Evolutionary conservation across 2,329 filamentous ascomycete species (phyloP).

Genomic region (Colletotrichum viniferum): DNA sequence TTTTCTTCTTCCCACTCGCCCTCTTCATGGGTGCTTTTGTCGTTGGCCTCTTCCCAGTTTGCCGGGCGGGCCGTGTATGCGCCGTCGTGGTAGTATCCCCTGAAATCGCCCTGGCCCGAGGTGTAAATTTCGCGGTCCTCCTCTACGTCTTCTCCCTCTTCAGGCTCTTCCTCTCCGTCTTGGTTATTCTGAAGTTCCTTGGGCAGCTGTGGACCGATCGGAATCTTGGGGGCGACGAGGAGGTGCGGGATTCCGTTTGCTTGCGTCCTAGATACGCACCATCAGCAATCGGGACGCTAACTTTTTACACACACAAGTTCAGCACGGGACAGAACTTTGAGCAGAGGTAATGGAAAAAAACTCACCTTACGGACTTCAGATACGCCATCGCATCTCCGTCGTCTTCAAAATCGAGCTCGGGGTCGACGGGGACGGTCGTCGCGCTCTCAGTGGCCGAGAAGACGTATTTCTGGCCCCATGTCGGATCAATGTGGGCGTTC

Average conservation of each 20-base stretch:
- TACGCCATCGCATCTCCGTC: slow-evolving; percentile 73
- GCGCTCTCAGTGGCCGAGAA: slow-evolving; percentile 66
- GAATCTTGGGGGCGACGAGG: slow-evolving; percentile 65
- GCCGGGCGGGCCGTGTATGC: slow-evolving; percentile 72
- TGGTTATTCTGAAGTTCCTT: slow-evolving; percentile 35
- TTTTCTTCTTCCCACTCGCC: slow-evolving; percentile 28
- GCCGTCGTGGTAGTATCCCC: slow-evolving; percentile 77
- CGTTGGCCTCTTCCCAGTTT: slow-evolving; percentile 25
- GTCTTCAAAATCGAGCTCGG: slow-evolving; percentile 71
- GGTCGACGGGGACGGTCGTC: slow-evolving; percentile 49
- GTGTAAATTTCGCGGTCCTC: slow-evolving; percentile 51
- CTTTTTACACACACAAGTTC: slow-evolving; percentile 21
- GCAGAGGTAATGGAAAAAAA: neutral
- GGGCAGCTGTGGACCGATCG: slow-evolving; percentile 56
- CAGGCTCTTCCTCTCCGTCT: slow-evolving; percentile 29
- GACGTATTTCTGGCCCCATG: slow-evolving; percentile 74
- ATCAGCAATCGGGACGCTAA: slow-evolving; percentile 44
- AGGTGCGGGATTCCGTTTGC: slow-evolving; percentile 76
- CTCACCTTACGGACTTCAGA: slow-evolving; percentile 72
- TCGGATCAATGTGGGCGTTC: slow-evolving; percentile 59
- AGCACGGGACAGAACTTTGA: slow-evolving; percentile 27
- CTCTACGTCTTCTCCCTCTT: slow-evolving; percentile 31
- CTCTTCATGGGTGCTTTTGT: slow-evolving; percentile 30
- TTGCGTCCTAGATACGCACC: slow-evolving; percentile 69
- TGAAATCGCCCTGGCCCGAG: slow-evolving; percentile 53